These are phyloP conservation scores for Penicillium subrubescens DNA, from an alignment of 495 filamentous ascomycete species.

Conservation along the genomic window DNA sequence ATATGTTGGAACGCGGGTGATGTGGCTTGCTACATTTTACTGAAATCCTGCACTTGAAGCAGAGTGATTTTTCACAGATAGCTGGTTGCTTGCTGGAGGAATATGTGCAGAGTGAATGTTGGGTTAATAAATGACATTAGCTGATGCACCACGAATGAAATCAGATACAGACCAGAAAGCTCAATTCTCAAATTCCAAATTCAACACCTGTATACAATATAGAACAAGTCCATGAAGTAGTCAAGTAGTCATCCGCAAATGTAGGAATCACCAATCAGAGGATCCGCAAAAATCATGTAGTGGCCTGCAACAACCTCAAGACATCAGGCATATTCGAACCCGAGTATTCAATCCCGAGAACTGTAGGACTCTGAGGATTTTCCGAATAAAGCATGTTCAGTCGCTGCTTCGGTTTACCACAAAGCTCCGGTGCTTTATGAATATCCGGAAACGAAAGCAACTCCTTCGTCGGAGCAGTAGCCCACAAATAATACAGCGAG, in stretches of 20 bases:
- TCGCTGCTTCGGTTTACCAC: slow-evolving; percentile 10
- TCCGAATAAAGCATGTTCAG: slow-evolving; percentile 28
- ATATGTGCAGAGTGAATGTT: not conserved
- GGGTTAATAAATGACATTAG: not conserved
- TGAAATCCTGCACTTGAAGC: not conserved
- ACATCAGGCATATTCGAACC: slow-evolving; percentile 25
- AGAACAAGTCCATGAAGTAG: not conserved
- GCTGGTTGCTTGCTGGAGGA: not conserved
- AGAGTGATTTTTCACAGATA: not conserved
- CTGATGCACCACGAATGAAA: not conserved
- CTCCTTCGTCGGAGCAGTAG: slow-evolving; percentile 18
- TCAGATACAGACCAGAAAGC: not conserved
- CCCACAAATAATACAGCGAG: slow-evolving; percentile 32
- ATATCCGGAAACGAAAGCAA: slow-evolving; percentile 27
- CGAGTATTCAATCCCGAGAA: slow-evolving; percentile 31
- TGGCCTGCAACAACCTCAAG: slow-evolving; percentile 20
- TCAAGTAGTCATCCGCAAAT: not conserved
- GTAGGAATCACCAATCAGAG: not conserved
- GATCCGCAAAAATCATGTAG: not conserved
- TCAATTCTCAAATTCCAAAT: not conserved
- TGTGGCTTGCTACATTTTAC: not conserved
- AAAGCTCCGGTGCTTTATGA: slow-evolving; percentile 13
- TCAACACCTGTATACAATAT: not conserved
- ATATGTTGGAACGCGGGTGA: not conserved
- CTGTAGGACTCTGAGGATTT: slow-evolving; percentile 15